These are phyloP conservation scores for Blastobotrys apis DNA, from an alignment of 1,139 yeast species.

Conservation along the genomic window DNA sequence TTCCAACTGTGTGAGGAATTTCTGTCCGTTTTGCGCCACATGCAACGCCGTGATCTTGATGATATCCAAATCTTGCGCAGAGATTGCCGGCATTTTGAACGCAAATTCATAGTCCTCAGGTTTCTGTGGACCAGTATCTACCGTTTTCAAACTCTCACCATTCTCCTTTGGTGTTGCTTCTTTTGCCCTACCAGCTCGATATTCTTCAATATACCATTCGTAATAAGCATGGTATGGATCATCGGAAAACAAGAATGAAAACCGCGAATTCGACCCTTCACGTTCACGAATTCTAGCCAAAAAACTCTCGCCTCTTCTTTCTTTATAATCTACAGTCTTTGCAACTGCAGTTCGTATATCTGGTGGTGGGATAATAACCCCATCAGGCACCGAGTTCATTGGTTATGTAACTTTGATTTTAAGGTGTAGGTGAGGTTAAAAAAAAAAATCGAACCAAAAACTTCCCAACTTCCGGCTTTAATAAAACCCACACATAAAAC, in stretches of 20 bases:
- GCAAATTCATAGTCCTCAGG: conserved; percentile 47
- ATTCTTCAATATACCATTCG: conserved; percentile 37
- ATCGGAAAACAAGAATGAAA: conserved; percentile 53
- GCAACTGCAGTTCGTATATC: conserved; percentile 54
- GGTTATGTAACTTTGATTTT: too few relatives aligned
- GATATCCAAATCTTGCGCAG: conserved; percentile 61
- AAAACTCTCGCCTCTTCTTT: conserved; percentile 51
- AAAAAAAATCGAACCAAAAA: too few relatives aligned
- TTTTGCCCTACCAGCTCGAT: conserved; percentile 26
- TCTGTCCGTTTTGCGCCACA: conserved; percentile 52
- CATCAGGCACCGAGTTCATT: conserved; percentile 41
- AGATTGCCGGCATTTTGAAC: conserved; percentile 50
- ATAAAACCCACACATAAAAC: not conserved
- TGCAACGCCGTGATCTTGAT: conserved; percentile 70
- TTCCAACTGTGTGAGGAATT: conserved; percentile 41
- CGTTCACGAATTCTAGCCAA: conserved; percentile 53
- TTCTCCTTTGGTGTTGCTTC: conserved; percentile 14
- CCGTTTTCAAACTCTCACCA: not conserved
- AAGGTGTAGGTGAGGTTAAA: too few relatives aligned
- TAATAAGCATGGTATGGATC: conserved; percentile 61
- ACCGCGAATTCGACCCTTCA: conserved; percentile 50
- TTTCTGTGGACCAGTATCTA: not conserved
- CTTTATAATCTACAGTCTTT: conserved; percentile 69
- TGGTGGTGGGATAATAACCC: conserved; percentile 53
- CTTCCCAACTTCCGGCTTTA: conserved; percentile 1